Conservation (phyloP, 306 rosid genomes). For the Pterocarpus santalinus region DNA sequence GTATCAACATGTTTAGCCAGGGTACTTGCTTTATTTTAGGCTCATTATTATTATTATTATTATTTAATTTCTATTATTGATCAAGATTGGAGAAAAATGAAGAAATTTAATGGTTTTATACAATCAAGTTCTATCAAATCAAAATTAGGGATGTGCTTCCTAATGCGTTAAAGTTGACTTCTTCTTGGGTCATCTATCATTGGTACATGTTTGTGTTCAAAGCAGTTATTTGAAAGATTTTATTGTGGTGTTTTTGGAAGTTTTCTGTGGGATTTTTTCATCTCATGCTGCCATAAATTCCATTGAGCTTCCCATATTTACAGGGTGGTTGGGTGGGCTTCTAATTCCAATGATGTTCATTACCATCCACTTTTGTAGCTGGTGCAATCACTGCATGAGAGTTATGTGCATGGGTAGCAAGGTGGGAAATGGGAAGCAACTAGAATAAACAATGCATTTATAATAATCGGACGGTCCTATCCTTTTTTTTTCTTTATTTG, state of each 20-base stretch:
- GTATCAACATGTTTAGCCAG: conserved; percentile 14
- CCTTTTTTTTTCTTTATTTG: conserved; percentile 40
- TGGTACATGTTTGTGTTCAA: background rate
- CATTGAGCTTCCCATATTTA: conserved; percentile 35
- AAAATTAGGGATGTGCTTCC: background rate
- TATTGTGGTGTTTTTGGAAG: background rate
- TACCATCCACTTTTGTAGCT: conserved; percentile 36
- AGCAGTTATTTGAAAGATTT: background rate
- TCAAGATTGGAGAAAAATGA: background rate
- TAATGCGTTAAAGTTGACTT: conserved; percentile 32
- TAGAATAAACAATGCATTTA: conserved; percentile 46
- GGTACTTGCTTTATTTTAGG: background rate
- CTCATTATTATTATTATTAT: background rate
- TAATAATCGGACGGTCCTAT: conserved; percentile 38
- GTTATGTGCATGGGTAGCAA: conserved; percentile 35
- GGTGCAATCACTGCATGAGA: conserved; percentile 53
- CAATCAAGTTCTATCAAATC: conserved; percentile 15
- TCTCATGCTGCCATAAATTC: conserved; percentile 15
- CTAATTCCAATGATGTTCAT: conserved; percentile 58
- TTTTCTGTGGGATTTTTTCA: background rate
- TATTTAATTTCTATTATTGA: background rate
- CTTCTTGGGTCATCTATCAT: background rate
- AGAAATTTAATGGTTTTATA: background rate
- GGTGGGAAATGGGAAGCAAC: conserved; percentile 45
- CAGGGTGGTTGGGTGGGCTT: conserved; percentile 49